phyloP scores from a whole-genome alignment of 192 early-diverging fungal genomes.

The Jimgerdemannia lactiflua region DNA sequence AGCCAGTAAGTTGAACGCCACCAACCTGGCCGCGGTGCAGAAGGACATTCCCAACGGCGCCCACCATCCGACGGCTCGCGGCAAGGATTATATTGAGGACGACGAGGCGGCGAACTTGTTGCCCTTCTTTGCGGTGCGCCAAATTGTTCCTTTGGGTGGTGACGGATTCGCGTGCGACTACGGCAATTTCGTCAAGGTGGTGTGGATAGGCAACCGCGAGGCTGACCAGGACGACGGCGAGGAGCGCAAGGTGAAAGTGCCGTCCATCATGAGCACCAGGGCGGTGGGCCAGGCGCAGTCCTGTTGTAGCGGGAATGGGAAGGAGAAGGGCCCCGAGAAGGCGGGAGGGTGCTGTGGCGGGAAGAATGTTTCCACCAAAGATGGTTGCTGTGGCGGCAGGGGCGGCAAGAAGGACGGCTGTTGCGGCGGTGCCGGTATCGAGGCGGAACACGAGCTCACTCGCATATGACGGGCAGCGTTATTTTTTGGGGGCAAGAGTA shows the following conservation, averaged over 20 bases:
- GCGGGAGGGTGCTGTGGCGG: background rate
- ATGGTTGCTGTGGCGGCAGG: background rate
- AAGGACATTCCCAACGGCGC: background rate
- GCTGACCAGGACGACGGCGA: background rate
- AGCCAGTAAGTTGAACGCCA: background rate
- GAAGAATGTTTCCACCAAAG: background rate
- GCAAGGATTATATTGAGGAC: slow-evolving; percentile 2
- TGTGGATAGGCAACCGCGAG: slow-evolving; percentile 7
- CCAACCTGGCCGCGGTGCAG: background rate
- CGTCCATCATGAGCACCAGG: background rate
- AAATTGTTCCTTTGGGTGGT: slow-evolving; percentile 21
- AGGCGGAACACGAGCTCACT: too few species aligned
- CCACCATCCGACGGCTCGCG: background rate
- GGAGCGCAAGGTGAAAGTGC: background rate
- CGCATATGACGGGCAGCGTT: too few species aligned
- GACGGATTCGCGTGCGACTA: slow-evolving; percentile 29
- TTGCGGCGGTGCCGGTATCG: too few species aligned
- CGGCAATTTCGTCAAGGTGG: slow-evolving; percentile 32
- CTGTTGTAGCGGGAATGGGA: background rate
- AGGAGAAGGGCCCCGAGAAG: background rate
- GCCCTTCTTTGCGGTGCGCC: slow-evolving; percentile 21
- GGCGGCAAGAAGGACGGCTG: background rate
- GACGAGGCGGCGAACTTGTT: slow-evolving; percentile 17
- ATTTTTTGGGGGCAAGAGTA: too few species aligned
- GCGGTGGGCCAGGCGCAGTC: background rate